Evolutionary conservation across 148 eudicot species (phyloP).

Genomic region (Rhododendron ovatum): DNA sequence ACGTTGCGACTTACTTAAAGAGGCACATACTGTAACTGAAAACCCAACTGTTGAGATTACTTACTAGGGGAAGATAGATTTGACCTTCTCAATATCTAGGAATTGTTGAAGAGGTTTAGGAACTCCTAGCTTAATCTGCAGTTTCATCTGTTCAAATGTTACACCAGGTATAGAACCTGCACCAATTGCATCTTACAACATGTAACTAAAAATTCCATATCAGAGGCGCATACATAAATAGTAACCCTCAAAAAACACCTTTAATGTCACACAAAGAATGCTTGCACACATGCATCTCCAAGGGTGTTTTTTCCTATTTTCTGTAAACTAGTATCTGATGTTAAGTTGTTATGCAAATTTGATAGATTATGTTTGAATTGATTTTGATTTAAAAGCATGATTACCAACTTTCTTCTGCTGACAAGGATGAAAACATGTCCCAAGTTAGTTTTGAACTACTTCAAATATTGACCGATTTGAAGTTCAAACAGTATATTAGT

Average conservation of each 20-base stretch:
- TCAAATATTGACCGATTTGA: background rate
- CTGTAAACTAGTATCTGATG: background rate
- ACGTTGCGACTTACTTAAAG: background rate
- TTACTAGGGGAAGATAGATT: slow-evolving; percentile 95
- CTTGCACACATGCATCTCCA: background rate
- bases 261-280: background rate
- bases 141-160: slow-evolving; percentile 83
- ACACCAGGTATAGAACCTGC: slow-evolving; percentile 95
- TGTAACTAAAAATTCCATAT: slow-evolving; percentile 11
- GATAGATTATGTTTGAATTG: background rate
- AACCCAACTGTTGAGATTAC: slow-evolving; percentile 22
- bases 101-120: slow-evolving; percentile 70
- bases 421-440: background rate
- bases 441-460: background rate
- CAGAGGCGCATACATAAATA: background rate
- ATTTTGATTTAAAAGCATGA: background rate
- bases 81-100: slow-evolving; percentile 80
- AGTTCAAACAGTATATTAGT: background rate
- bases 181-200: slow-evolving; percentile 5
- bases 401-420: background rate
- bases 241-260: background rate
- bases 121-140: slow-evolving; percentile 92
- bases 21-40: background rate
- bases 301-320: background rate
- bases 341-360: background rate